Evolutionary conservation across 148 eudicot species (phyloP).

Genomic region (Fagopyrum esculentum): DNA sequence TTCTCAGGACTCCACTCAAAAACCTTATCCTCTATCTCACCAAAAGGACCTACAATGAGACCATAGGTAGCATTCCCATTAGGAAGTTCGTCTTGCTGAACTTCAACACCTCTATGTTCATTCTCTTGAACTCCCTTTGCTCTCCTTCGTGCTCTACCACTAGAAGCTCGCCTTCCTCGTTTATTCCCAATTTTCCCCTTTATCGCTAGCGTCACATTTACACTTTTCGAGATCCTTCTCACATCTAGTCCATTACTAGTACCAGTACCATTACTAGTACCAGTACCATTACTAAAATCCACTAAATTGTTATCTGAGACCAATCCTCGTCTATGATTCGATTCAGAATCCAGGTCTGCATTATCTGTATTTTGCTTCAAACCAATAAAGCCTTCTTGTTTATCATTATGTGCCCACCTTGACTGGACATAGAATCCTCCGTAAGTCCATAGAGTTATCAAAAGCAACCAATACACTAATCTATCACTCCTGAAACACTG

Average conservation of each 20-base stretch:
- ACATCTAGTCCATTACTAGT: constrained; percentile 19
- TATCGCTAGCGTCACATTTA: constrained; percentile 25
- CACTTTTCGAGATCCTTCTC: constrained; percentile 17
- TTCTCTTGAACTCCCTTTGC: constrained; percentile 26
- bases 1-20: constrained; percentile 97
- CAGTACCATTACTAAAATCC: constrained; percentile 19
- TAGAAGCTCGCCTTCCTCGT: constrained; percentile 41
- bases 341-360: constrained; percentile 21
- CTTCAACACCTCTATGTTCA: constrained; percentile 29
- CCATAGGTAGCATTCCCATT: constrained; percentile 58
- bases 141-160: constrained; percentile 34
- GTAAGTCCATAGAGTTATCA: constrained; percentile 95
- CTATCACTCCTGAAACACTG: constrained; percentile 72
- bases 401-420: constrained; percentile 90
- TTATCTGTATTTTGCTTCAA: constrained; percentile 37
- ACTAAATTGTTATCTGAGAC: constrained; percentile 27
- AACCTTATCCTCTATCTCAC: constrained; percentile 61
- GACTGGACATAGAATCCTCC: constrained; percentile 95
- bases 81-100: constrained; percentile 63
- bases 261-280: constrained; percentile 16
- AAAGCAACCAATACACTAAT: constrained; percentile 81
- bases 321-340: constrained; percentile 31
- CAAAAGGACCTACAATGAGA: constrained; percentile 90
- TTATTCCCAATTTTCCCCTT: constrained; percentile 27
- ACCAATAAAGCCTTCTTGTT: constrained; percentile 56